phyloP scores from a whole-genome alignment of 495 filamentous ascomycete species.

The Podospora didyma region DNA sequence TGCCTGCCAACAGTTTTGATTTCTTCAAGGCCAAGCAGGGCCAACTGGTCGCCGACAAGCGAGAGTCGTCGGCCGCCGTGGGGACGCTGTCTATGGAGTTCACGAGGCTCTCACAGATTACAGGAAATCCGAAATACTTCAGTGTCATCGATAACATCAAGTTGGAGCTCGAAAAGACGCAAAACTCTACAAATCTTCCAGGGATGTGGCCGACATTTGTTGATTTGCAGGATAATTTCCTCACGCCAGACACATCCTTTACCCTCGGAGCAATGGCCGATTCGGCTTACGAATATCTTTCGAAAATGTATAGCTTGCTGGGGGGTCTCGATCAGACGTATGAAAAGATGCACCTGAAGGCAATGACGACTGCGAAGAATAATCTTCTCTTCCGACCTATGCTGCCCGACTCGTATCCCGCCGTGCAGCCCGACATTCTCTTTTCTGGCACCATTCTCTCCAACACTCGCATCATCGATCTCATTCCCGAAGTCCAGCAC shows the following conservation, averaged over 20 bases:
- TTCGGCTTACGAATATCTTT: constrained; percentile 85
- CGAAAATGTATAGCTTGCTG: constrained; percentile 56
- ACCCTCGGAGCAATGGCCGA: constrained; percentile 71
- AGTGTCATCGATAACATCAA: constrained; percentile 78
- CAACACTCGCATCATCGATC: constrained; percentile 16
- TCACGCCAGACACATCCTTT: constrained; percentile 41
- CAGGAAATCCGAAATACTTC: constrained; percentile 75
- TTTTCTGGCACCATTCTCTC: constrained; percentile 48
- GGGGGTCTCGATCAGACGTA: constrained; percentile 38
- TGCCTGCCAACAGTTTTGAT: constrained; percentile 72
- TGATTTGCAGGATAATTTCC: constrained; percentile 43
- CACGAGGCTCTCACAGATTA: constrained; percentile 78
- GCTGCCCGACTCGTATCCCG: constrained; percentile 42
- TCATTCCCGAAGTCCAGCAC: constrained; percentile 43
- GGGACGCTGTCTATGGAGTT: constrained; percentile 82
- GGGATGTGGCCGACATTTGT: constrained; percentile 77
- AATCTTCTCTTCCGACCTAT: constrained; percentile 66
- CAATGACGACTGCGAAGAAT: constrained; percentile 60
- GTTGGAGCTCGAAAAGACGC: constrained; percentile 63
- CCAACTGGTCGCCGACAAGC: constrained; percentile 34
- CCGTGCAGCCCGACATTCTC: constrained; percentile 56
- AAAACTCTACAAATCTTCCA: constrained; percentile 63
- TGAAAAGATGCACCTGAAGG: constrained; percentile 42
- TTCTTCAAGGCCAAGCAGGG: constrained; percentile 56
- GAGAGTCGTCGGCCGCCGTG: constrained; percentile 56